Percentiles rank a stretch among this genome's conserved stretches.
Conservation (phyloP, 176 grass and related monocot genomes). For the Rhynchospora tenuis region DNA sequence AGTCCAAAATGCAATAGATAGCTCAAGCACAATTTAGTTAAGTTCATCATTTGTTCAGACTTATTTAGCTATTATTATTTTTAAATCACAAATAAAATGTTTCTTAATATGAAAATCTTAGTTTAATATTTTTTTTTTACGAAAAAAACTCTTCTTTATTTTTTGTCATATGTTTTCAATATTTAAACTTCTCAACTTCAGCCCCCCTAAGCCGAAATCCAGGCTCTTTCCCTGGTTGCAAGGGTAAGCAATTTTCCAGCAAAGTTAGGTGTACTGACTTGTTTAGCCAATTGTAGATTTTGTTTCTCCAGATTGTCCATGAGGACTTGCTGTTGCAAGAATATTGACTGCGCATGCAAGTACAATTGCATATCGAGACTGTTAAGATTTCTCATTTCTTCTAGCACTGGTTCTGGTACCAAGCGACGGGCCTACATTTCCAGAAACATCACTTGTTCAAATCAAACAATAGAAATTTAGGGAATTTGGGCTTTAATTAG, state of each 20-base stretch:
- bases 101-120: too few relatives aligned
- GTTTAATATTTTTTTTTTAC: too few relatives aligned
- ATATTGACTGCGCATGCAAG: constrained; percentile 75
- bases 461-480: not conserved
- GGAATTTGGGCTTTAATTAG: not conserved
- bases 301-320: constrained; percentile 12
- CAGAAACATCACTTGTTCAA: not conserved
- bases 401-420: constrained; percentile 55
- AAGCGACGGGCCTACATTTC: constrained; percentile 56
- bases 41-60: too few relatives aligned
- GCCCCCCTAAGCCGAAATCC: too few relatives aligned
- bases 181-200: too few relatives aligned
- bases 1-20: too few relatives aligned
- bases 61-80: too few relatives aligned
- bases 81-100: too few relatives aligned
- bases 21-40: too few relatives aligned
- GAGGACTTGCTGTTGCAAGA: constrained; percentile 50
- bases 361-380: constrained; percentile 88
- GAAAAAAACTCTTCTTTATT: too few relatives aligned
- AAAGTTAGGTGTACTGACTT: constrained; percentile 30
- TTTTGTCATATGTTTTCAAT: too few relatives aligned
- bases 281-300: constrained; percentile 32
- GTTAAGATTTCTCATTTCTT: constrained; percentile 80
- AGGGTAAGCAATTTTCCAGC: not conserved
- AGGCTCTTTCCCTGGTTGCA: too few relatives aligned